Evolutionary conservation across 2,329 filamentous ascomycete genomes (phyloP).

Genomic region (Fusarium cicatricum): DNA sequence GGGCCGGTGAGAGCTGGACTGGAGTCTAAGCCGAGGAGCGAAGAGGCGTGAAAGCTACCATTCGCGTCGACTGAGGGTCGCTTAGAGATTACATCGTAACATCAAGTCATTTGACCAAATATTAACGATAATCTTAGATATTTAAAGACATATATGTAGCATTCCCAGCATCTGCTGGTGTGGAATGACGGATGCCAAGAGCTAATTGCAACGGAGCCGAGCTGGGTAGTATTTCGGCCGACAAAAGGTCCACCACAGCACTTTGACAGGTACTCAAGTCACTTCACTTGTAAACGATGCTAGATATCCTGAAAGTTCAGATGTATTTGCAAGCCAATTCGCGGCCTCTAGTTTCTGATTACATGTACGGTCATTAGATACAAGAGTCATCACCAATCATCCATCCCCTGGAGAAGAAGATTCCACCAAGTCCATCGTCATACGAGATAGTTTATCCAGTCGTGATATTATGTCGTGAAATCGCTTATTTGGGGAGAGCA

Average conservation of each 20-base stretch:
- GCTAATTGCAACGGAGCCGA: too few relatives aligned
- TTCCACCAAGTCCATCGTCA: not conserved
- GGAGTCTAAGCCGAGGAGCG: too few relatives aligned
- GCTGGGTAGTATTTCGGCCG: not conserved
- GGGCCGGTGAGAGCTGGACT: too few relatives aligned
- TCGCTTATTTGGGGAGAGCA: slow-evolving; percentile 34
- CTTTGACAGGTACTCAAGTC: not conserved
- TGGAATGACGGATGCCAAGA: too few relatives aligned
- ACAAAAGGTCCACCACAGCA: not conserved
- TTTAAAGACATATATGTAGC: too few relatives aligned
- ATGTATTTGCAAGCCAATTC: slow-evolving; percentile 1
- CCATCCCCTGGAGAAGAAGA: slow-evolving; percentile 1
- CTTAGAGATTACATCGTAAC: too few relatives aligned
- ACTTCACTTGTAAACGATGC: not conserved
- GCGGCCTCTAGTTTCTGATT: slow-evolving; percentile 1
- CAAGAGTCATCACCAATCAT: slow-evolving; percentile 1
- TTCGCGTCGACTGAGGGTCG: too few relatives aligned
- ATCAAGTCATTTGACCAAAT: too few relatives aligned
- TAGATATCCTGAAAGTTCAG: not conserved
- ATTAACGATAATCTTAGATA: too few relatives aligned
- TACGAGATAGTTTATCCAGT: not conserved
- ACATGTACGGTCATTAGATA: slow-evolving; percentile 9
- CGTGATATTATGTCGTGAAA: not conserved
- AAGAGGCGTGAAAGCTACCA: too few relatives aligned
- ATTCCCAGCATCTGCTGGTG: too few relatives aligned